Conservation (phyloP, 73 alveolate genomes). For the Breviolum minutum region DNA sequence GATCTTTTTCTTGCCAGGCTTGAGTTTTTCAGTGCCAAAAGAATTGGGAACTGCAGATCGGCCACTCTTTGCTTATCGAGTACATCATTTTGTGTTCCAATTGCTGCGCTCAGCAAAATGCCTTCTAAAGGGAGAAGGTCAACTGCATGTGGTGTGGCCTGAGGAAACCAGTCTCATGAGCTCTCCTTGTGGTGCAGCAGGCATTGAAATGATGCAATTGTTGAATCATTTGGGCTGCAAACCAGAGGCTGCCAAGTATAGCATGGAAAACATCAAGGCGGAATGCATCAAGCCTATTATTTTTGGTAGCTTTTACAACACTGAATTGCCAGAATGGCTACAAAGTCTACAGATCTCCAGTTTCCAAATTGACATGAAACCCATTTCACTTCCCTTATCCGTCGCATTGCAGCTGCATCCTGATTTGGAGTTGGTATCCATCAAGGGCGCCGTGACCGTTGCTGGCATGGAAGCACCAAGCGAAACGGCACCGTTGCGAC, state of each 20-base stretch:
- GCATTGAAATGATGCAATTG: conserved; percentile 66
- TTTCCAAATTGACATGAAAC: conserved; percentile 26
- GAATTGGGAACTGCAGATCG: conserved; percentile 85
- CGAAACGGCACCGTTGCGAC: conserved; percentile 18
- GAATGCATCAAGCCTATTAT: conserved; percentile 54
- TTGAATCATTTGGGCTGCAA: conserved; percentile 49
- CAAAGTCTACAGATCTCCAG: conserved; percentile 48
- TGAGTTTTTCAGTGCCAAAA: conserved; percentile 79
- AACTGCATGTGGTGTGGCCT: conserved; percentile 80
- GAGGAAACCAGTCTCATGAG: conserved; percentile 92
- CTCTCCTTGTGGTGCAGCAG: conserved; percentile 90
- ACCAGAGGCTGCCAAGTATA: conserved; percentile 12
- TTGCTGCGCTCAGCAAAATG: conserved; percentile 43
- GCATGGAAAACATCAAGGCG: conserved; percentile 34
- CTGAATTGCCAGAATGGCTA: conserved; percentile 65
- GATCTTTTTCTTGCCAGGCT: conserved; percentile 61
- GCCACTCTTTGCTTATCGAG: conserved; percentile 68
- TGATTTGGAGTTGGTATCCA: conserved; percentile 51
- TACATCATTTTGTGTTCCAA: conserved; percentile 71
- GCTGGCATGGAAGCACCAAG: conserved; percentile 52
- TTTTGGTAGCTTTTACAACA: conserved; percentile 14
- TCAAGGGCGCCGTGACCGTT: conserved; percentile 5
- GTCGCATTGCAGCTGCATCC: conserved; percentile 74
- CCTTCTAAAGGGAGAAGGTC: conserved; percentile 45
- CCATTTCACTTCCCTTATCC: conserved; percentile 52